Base-by-base conservation (phyloP, 2,329 filamentous ascomycete species). In the Pseudogymnoascus sp. region DNA sequence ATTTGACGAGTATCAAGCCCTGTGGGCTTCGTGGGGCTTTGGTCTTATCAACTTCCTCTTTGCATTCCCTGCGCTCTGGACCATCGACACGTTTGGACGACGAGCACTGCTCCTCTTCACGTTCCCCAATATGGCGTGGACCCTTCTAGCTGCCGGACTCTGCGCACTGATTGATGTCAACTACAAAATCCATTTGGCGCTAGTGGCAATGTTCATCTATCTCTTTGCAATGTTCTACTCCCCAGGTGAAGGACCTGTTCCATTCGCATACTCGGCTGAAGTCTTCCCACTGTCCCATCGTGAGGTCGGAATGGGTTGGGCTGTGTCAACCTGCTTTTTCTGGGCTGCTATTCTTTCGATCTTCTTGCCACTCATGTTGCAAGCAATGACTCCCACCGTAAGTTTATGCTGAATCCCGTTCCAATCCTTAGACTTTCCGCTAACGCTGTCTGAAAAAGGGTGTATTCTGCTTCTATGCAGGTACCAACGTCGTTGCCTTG, bases 291-390 rank as follows among this genome's bases (percentile, higher is more conserved):
- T 89, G 0, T 87, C 84, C 1, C 86, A 89, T 71, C 81, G 87
- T 69, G 87, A 89, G 70, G 79, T 88, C 33, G 87, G 87, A 65
- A 89, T 90, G 86, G 82, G 80, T 0, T 88, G 82, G 74, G 83
- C 85, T 15, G 87, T 89, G 13, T 83, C 84, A 2, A 86, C 83
- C 1, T 84, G 82, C 66, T 77, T 88, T 60, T 81, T 81, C 70
- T 84, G 80, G 80, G 83, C 83, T 0, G 78, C 82, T 0, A 80
- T 89, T 0, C 75, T 89, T n/a, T 79, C 81, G 26, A 82, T 89
- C 62, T 87, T 64, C 4, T 63, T 67, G 19, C 65, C 67, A 7
- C 60, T 63, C 65, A 78, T 88, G 65, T 79, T 78, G 72, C 75
- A 37, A 72, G 74, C 62, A 15, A 63, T 68, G 61, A 38, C 53